A percentile compares a stretch with the other conserved stretches of the same genome.
phyloP scores from a whole-genome alignment of 768 basidiomycete genomes.

The Nidularia pulvinata region DNA sequence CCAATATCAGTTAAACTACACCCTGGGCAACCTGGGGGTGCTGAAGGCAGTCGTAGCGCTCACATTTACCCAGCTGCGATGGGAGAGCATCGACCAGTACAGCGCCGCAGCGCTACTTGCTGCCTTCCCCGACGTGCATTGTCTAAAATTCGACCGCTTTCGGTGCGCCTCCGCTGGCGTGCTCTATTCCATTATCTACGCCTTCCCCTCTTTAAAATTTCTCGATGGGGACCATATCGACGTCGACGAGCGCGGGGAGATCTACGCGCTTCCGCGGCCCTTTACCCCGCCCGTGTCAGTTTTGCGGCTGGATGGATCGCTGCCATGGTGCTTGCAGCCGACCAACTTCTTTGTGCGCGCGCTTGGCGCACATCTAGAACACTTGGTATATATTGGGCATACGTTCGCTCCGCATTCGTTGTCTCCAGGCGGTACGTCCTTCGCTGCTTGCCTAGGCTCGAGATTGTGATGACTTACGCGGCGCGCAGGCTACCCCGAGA shows the following conservation, averaged over 20 bases:
- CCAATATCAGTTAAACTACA: not conserved
- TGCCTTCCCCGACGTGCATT: not conserved
- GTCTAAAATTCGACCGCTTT: not conserved
- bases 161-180: not conserved
- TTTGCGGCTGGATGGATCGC: not conserved
- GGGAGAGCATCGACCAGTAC: not conserved
- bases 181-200: not conserved
- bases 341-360: not conserved
- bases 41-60: not conserved
- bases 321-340: not conserved
- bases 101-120: not conserved
- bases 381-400: not conserved
- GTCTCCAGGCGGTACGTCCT: not conserved
- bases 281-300: not conserved
- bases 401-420: not conserved
- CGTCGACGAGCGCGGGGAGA: not conserved
- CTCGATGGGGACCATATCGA: not conserved
- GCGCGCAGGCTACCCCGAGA: not conserved
- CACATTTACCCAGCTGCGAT: not conserved
- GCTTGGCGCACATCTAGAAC: not conserved
- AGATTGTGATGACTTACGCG: not conserved
- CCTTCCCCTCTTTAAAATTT: not conserved
- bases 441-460: not conserved
- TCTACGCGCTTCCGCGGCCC: not conserved
- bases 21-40: not conserved